Evolutionary conservation across 164 flowering plant genomes (phyloP), one percentile per base, ranked within the genome.

Genomic region (Hamamelis virginiana): DNA sequence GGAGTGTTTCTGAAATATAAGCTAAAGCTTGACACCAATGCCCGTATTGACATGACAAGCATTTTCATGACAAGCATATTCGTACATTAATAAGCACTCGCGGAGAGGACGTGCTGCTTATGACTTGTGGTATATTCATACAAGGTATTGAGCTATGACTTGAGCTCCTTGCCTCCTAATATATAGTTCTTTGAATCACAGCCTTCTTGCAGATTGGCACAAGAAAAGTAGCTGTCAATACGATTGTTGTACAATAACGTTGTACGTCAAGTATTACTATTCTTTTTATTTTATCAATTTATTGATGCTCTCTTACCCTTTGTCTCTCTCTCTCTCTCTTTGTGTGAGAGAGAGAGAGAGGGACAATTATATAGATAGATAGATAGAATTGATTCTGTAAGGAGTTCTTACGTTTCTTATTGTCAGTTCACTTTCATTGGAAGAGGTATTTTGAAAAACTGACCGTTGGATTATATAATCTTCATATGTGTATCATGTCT

Each of bases 151-250:
- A 62, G 67, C 67, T 45, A 43, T 65, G 43, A 47, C n/a, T 38
- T 47, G 3, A 45, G 77, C 77, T 65, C 63, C 16, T 60, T 15
- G n/a, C n/a, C n/a, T n/a, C n/a, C n/a, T n/a, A n/a, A n/a, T n/a
- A 41, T 62, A 67, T 47, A 48, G 67, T 71, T 63, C 58, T 56
- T 67, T 52, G 43, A 46, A 25, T 46, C 51, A 67, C 69, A 64
- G 5, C 46, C 21, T 15, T 60, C 41, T 10, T n/a, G 18, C 44
- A 46, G 25, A 68, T 28, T 28, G 38, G 57, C 19, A 43, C 8
- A 25, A 46, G 4, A 41, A 23, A 69, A 38, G n/a, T 52, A 67
- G 51, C n/a, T 15, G 18, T 57, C 26, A 45, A 47, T n/a, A n/a
- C 5, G 58, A 19, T 55, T 61, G 33, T 62, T 67, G 68, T 43